phyloP scores from a whole-genome alignment of 2,329 filamentous ascomycete genomes.

The Neopestalotiopsis clavispora region DNA sequence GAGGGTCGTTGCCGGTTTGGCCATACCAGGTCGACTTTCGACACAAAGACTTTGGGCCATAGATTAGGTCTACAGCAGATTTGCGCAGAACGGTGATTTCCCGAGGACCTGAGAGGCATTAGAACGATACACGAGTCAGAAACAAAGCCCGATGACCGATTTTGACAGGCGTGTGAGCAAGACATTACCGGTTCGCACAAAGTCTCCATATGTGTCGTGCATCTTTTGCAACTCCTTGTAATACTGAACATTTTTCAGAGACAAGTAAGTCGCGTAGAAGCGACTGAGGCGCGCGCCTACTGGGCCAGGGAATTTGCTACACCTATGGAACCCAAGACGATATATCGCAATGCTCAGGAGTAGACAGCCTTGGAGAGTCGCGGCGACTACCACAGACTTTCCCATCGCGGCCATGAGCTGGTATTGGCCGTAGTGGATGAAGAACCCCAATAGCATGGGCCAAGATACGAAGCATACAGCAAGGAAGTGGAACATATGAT shows the following conservation, averaged over 20 bases:
- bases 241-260: conserved; percentile 57
- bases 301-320: conserved; percentile 47
- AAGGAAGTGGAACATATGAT: background rate
- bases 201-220: conserved; percentile 58
- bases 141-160: no score
- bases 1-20: conserved; percentile 23
- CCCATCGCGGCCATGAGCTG: background rate
- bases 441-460: background rate
- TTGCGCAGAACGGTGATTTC: conserved; percentile 36
- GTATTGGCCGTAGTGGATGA: background rate
- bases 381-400: background rate
- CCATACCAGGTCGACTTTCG: conserved; percentile 48
- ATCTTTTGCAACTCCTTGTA: conserved; percentile 51
- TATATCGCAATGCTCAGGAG: conserved; percentile 40
- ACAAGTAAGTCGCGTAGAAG: conserved; percentile 52
- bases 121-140: background rate
- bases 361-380: conserved; percentile 22
- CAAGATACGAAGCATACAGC: background rate
- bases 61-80: conserved; percentile 34
- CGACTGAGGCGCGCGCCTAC: conserved; percentile 43
- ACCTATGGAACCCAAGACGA: conserved; percentile 43
- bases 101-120: conserved; percentile 31
- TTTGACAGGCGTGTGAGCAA: no score
- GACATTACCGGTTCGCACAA: conserved; percentile 29
- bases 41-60: conserved; percentile 41